Evolutionary conservation across 495 filamentous ascomycete species (phyloP).

Genomic region (Xylaria bambusicola): DNA sequence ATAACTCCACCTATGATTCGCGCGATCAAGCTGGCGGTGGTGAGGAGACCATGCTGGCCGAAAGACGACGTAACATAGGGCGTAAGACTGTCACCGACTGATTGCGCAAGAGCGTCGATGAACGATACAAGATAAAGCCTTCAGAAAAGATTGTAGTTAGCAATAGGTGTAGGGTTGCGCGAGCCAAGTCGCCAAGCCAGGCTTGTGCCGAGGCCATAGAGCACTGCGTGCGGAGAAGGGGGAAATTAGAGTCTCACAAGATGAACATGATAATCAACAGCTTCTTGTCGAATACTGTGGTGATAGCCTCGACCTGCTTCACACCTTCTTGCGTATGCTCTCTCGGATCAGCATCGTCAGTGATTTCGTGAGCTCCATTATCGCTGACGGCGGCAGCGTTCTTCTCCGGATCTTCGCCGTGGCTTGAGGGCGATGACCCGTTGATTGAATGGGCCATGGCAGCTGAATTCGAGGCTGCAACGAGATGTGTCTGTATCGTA

Average conservation of each 20-base stretch:
- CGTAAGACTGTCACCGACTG: constrained; percentile 36
- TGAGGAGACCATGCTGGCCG: constrained; percentile 37
- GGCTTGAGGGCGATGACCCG: neutral
- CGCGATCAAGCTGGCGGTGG: constrained; percentile 41
- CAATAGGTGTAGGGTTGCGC: no score
- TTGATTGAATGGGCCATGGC: constrained; percentile 4
- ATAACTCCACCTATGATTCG: constrained; percentile 56
- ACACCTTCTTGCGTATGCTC: constrained; percentile 32
- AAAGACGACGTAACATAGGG: constrained; percentile 45
- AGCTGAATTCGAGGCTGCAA: neutral
- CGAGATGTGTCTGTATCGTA: neutral
- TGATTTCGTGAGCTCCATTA: neutral
- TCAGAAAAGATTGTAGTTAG: constrained; percentile 32
- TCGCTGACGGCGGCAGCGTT: neutral
- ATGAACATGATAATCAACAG: constrained; percentile 32
- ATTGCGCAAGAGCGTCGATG: constrained; percentile 39
- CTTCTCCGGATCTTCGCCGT: neutral
- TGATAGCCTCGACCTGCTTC: constrained; percentile 36
- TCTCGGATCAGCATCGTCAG: constrained; percentile 1
- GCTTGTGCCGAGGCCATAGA: neutral
- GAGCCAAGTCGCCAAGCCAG: neutral
- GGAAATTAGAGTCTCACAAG: constrained; percentile 13
- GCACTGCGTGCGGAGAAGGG: neutral
- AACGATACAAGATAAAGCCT: constrained; percentile 40
- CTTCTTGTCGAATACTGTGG: constrained; percentile 33